phyloP scores from a whole-genome alignment of 345 rosid species.

The Hirschfeldia incana region DNA sequence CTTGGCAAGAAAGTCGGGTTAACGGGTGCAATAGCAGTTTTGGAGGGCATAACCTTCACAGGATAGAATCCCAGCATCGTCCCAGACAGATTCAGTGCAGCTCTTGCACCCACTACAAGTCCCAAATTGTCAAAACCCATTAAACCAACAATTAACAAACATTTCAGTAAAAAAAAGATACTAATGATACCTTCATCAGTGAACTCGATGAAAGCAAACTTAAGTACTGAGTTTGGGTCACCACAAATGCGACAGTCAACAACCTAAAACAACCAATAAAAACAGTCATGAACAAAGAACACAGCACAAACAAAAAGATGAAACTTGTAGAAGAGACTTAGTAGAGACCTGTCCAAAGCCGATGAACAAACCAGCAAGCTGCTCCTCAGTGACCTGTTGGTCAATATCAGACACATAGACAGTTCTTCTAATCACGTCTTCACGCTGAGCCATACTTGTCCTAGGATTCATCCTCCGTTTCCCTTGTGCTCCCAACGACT shows the following conservation, averaged over 20 bases:
- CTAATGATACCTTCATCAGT: conserved; percentile 70
- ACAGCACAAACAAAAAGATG: neutral
- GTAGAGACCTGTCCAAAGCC: conserved; percentile 79
- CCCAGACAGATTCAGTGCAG: conserved; percentile 73
- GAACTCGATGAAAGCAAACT: conserved; percentile 96
- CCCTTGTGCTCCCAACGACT: conserved; percentile 56
- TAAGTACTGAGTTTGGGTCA: conserved; percentile 90
- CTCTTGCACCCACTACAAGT: conserved; percentile 67
- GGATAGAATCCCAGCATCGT: conserved; percentile 92
- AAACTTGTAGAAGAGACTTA: neutral
- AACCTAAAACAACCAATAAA: conserved; percentile 45
- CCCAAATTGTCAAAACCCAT: conserved; percentile 1
- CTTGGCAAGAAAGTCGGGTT: conserved; percentile 93
- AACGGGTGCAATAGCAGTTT: conserved; percentile 96
- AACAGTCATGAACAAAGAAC: neutral
- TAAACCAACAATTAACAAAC: neutral
- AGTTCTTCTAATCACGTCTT: conserved; percentile 79
- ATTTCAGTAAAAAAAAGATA: neutral
- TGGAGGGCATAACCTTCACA: conserved; percentile 84
- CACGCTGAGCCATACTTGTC: conserved; percentile 85
- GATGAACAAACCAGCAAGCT: conserved; percentile 84
- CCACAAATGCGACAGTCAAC: conserved; percentile 97
- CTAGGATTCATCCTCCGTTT: conserved; percentile 66
- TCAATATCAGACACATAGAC: conserved; percentile 93
- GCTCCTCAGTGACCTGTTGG: conserved; percentile 97